These are phyloP conservation scores for Sutorius eximius DNA, from an alignment of 1,284 basidiomycete genomes.

Conservation along the genomic window DNA sequence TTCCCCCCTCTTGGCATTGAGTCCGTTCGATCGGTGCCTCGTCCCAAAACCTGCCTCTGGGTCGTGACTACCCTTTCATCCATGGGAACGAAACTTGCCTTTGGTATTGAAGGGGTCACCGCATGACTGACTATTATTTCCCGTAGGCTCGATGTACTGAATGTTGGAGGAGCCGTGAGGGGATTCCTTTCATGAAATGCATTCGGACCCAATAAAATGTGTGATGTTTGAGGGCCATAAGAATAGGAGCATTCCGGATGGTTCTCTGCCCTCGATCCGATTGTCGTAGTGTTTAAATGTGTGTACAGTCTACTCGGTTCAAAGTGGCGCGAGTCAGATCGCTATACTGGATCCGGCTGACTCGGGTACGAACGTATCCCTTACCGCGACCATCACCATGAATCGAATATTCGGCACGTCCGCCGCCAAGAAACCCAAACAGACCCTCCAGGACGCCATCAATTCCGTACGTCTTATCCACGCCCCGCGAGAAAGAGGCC, in stretches of 20 bases:
- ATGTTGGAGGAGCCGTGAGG: constrained; percentile 76
- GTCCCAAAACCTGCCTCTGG: neutral
- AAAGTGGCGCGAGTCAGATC: neutral
- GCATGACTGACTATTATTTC: constrained; percentile 4
- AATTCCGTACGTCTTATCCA: constrained; percentile 60
- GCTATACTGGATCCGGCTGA: neutral
- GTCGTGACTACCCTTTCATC: neutral
- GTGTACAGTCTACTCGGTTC: neutral
- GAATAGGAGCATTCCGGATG: too few relatives aligned
- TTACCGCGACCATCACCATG: constrained; percentile 42
- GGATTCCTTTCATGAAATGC: constrained; percentile 58
- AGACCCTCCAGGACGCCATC: constrained; percentile 90
- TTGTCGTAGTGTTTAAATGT: neutral
- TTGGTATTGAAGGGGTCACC: neutral
- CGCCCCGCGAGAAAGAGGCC: neutral
- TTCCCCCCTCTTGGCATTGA: constrained; percentile 1
- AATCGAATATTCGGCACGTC: constrained; percentile 83
- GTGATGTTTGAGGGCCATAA: neutral
- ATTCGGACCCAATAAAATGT: neutral
- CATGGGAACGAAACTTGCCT: neutral
- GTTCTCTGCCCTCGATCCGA: neutral
- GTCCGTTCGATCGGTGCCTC: neutral
- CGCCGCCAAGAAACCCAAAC: constrained; percentile 81
- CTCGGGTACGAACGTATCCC: neutral
- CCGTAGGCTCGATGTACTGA: constrained; percentile 66